Percentiles rank a stretch among this genome's conserved stretches.
Evolutionary conservation across 139 green algal genomes (phyloP).

Genomic region (Marvania coccoides): DNA sequence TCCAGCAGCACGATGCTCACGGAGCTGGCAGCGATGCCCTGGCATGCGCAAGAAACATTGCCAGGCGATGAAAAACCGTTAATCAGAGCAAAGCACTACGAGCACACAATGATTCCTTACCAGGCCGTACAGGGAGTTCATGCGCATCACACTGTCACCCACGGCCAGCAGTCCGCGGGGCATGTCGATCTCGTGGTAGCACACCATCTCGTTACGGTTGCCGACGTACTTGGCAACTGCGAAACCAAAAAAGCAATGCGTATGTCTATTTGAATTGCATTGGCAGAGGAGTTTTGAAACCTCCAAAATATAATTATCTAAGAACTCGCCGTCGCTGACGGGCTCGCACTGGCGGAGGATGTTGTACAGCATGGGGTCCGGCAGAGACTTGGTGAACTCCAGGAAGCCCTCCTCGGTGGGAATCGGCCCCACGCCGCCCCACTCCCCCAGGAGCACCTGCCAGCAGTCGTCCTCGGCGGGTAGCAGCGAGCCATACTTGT

Average conservation of each 20-base stretch:
- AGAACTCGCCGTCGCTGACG: not conserved
- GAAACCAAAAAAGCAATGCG: not conserved
- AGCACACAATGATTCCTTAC: too few relatives aligned
- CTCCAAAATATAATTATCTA: not conserved
- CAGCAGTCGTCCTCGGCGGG: not conserved
- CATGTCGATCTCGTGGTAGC: not conserved
- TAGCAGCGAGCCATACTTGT: not conserved
- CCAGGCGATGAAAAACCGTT: too few relatives aligned
- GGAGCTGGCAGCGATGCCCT: not conserved
- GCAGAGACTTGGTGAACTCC: not conserved
- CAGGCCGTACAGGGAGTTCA: slow-evolving; percentile 11
- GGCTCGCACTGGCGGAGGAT: not conserved
- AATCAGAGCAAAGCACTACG: too few relatives aligned
- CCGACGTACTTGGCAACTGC: not conserved
- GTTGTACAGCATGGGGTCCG: slow-evolving; percentile 1
- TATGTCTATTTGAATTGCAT: too few relatives aligned
- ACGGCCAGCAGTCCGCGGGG: not conserved
- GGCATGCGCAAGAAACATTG: too few relatives aligned
- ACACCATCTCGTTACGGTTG: not conserved
- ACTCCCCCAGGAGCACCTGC: slow-evolving; percentile 8
- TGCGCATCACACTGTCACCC: not conserved
- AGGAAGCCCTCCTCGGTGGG: not conserved
- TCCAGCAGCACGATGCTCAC: not conserved
- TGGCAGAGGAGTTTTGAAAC: not conserved
- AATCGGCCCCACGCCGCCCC: not conserved